Base-by-base conservation (phyloP, 2,329 filamentous ascomycete species). In the Pseudogymnoascus sp. region DNA sequence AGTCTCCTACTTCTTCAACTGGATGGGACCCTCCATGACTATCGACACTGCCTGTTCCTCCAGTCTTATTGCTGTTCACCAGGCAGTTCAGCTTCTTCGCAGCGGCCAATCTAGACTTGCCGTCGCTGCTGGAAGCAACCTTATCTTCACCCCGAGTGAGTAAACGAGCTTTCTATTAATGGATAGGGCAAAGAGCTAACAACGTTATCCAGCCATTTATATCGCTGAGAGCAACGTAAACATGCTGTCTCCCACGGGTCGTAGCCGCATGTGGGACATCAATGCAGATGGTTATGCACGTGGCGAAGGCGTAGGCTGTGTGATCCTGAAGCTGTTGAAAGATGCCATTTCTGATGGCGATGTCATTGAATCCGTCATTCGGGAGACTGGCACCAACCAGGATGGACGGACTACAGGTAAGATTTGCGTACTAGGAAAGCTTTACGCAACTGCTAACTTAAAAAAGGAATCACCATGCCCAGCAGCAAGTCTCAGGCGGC, bases 321-420 rank as follows among this genome's bases (percentile, higher is more conserved):
- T 89, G 1, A 68, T 87, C 2, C 69, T 89, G 50, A 88, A 88
- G 72, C 78, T 78, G 1, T 73, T 88, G 0, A 75, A 76, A 4
- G 80, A 85, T 69, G 86, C 86, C 1, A 67, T 88, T 6, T 75
- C 75, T 9, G 82, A 84, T 67, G 82, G 83, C 15, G 84, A 88
- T 69, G 79, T 79, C 0, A 83, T 86, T 64, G 78, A 82, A 3
- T 80, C 78, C 10, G 76, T 86, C 21, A 81, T 87, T 63, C 78
- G 82, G 13, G 80, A 77, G 4, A 82, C 78, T 0, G 75, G 75
- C 0, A 76, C 81, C 33, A 86, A 85, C 64, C 81, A 84, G 65
- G 85, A 87, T 67, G 86, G 85, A 2, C 74, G 77, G 13, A 86
- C 84, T 0, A 76, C 68, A 17, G 82, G 82, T 10, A 42, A 42